A percentile compares a stretch with the other conserved stretches of the same genome.
phyloP scores from a whole-genome alignment of 1,284 basidiomycete genomes.

The Ceratorhiza oryzae-sativae region DNA sequence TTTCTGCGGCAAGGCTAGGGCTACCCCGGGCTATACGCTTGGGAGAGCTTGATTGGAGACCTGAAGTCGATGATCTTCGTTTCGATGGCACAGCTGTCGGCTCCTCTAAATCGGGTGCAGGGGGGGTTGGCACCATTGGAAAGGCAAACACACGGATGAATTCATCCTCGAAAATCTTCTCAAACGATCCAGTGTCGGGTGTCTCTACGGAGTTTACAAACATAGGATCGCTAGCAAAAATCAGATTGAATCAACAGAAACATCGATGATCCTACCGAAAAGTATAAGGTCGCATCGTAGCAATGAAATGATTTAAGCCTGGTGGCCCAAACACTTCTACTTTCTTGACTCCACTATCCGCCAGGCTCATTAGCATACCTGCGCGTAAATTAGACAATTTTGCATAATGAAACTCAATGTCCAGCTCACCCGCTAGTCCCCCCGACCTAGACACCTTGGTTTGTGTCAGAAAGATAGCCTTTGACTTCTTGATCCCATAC shows the following conservation, averaged over 20 bases:
- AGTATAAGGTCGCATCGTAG: conserved; percentile 70
- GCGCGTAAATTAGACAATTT: conserved; percentile 17
- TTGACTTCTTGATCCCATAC: conserved; percentile 67
- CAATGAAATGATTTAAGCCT: conserved; percentile 73
- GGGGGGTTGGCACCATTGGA: not conserved
- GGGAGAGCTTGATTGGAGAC: conserved; percentile 15
- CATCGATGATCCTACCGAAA: conserved; percentile 59
- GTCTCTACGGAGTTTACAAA: conserved; percentile 60
- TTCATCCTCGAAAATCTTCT: conserved; percentile 24
- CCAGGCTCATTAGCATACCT: conserved; percentile 85
- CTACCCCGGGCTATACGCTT: conserved; percentile 14
- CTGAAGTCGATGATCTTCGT: not conserved
- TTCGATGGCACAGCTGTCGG: conserved; percentile 1
- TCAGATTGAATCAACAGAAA: too few relatives aligned
- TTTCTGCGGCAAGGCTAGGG: not conserved
- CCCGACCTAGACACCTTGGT: conserved; percentile 65
- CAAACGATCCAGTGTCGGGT: not conserved
- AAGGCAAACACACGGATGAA: conserved; percentile 28
- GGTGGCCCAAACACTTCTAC: conserved; percentile 75
- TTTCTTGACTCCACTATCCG: conserved; percentile 68
- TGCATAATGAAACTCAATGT: too few relatives aligned
- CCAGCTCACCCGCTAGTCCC: conserved; percentile 71
- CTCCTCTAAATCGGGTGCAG: not conserved
- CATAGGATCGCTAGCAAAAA: conserved; percentile 57
- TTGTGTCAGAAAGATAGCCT: conserved; percentile 76